Evolutionary conservation across 441 rosid genomes (phyloP), one percentile per base, ranked within the genome.

Genomic region (Erysimum cheiri): DNA sequence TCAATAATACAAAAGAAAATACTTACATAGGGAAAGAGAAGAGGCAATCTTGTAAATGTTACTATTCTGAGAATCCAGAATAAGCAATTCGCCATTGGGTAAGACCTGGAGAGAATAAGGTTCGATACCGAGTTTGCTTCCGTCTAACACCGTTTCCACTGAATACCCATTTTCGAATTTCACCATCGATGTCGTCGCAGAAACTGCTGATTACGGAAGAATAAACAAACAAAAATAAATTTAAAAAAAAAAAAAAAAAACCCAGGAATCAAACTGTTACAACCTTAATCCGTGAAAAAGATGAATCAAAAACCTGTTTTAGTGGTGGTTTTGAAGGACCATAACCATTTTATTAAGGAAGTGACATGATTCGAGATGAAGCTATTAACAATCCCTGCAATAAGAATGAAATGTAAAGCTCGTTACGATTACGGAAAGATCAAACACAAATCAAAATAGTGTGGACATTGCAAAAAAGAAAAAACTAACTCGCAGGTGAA

Each of bases 141-240:
- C 99, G 73, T 95, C 99, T 73, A 92, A 85, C 48, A 92, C 94
- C 2, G 99, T 95, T 71, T 94, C 98, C 77, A 92, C 98, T 43
- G 86, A 70, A 66, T 90, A 92, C 26, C 99, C 99, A 77, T 82
- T 78, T 70, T 95, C 99, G 32, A 82, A 92, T 83, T 90, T 94
- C 96, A 94, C 87, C 91, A 82, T 77, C 60, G 98, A 85, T 77
- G 90, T 92, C 72, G 89, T 81, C 72, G 89, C 80, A 60, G 82
- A 26, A 73, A 88, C 79, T 0, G 85, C 99, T 94, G 83, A 66
- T 78, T 41, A 22, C 24, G n/a, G 24, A 22, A 22, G 24, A 22
- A 22, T 22, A 22, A 22, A 22, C 24, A 22, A 22, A 22, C 24
- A 22, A 22, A 22, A 19, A 1, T 1, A 22, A 22, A 22, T 22